Evolutionary conservation across 345 rosid genomes (phyloP).

Genomic region (Salix caprea): DNA sequence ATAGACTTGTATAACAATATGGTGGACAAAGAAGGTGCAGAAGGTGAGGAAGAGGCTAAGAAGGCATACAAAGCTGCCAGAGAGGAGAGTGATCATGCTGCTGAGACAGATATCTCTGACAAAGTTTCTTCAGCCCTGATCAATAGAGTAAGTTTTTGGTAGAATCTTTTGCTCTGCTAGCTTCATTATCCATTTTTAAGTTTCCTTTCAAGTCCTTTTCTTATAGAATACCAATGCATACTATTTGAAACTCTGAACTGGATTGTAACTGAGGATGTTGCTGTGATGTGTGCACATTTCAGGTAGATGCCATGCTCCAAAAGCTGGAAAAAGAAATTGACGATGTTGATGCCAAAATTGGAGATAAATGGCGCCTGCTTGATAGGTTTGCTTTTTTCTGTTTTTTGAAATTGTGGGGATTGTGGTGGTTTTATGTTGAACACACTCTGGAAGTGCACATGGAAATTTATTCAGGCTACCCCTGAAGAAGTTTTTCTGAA

Average conservation of each 20-base stretch:
- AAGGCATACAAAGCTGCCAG: constrained; percentile 87
- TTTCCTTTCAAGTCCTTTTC: neutral
- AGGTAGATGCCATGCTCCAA: constrained; percentile 96
- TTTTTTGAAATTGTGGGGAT: neutral
- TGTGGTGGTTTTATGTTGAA: constrained; percentile 2
- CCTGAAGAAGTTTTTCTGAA: neutral
- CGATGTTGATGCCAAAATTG: constrained; percentile 93
- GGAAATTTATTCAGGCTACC: neutral
- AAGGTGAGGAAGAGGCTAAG: constrained; percentile 70
- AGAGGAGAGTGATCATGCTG: constrained; percentile 64
- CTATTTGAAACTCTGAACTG: neutral
- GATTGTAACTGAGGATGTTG: neutral
- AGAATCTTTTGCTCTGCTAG: neutral
- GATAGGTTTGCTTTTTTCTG: constrained; percentile 57
- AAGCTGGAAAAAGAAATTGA: constrained; percentile 96
- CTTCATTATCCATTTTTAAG: neutral
- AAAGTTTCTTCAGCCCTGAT: constrained; percentile 79
- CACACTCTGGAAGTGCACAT: neutral
- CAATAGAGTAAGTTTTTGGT: constrained; percentile 49
- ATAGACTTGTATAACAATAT: constrained; percentile 76
- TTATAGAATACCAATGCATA: neutral
- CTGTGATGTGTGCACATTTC: constrained; percentile 21
- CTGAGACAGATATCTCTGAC: constrained; percentile 53
- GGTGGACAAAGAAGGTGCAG: constrained; percentile 86
- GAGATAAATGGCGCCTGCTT: constrained; percentile 82